A percentile compares a stretch with the other conserved stretches of the same genome.
Evolutionary conservation across 2,329 filamentous ascomycete species (phyloP).

Genomic region (Arthroderma sp.): DNA sequence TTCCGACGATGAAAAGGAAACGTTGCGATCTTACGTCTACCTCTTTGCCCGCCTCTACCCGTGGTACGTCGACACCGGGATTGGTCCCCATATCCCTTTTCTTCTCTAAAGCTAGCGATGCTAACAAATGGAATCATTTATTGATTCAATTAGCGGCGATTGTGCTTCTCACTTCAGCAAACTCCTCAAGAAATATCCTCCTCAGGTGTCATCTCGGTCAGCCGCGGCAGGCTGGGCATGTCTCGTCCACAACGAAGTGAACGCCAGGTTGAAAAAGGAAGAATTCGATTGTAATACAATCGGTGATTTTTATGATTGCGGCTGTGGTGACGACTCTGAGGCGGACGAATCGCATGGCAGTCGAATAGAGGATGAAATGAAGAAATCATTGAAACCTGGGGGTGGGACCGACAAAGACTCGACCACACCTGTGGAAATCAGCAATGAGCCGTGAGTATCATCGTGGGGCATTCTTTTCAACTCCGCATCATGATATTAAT

Average conservation of each 20-base stretch:
- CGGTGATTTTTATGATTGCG: slow-evolving; percentile 55
- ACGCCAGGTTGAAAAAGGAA: slow-evolving; percentile 47
- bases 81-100: not conserved
- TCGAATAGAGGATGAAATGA: slow-evolving; percentile 1
- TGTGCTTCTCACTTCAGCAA: slow-evolving; percentile 51
- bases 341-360: slow-evolving; percentile 11
- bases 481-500: not conserved
- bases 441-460: slow-evolving; percentile 10
- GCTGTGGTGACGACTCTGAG: slow-evolving; percentile 45
- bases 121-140: not conserved
- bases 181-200: slow-evolving; percentile 49
- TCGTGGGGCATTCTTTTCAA: not conserved
- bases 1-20: slow-evolving; percentile 45
- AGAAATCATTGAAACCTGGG: slow-evolving; percentile 5
- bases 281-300: slow-evolving; percentile 52
- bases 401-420: slow-evolving; percentile 1
- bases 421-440: slow-evolving; percentile 10
- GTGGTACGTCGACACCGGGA: slow-evolving; percentile 31
- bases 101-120: not conserved
- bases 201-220: slow-evolving; percentile 48
- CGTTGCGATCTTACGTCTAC: slow-evolving; percentile 48
- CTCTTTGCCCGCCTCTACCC: slow-evolving; percentile 53
- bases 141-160: slow-evolving; percentile 38
- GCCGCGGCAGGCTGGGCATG: slow-evolving; percentile 54
- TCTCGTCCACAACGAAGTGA: slow-evolving; percentile 54